phyloP scores from a whole-genome alignment of 441 rosid genomes.

The Pelargonium fulgidum region DNA sequence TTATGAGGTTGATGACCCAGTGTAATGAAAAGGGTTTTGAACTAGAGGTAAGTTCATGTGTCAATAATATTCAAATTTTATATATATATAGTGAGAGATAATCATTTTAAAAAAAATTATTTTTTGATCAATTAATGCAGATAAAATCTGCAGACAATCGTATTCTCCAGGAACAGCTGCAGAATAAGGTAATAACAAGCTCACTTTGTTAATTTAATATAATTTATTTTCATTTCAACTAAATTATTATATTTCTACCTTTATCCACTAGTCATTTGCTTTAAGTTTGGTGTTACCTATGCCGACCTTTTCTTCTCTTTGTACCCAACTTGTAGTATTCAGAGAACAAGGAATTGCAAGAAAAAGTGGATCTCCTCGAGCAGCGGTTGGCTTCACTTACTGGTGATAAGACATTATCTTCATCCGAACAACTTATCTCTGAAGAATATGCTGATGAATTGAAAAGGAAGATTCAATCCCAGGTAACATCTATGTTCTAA shows the following conservation, averaged over 20 bases:
- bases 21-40: conserved; percentile 91
- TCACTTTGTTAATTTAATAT: background rate
- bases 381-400: conserved; percentile 45
- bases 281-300: conserved; percentile 9
- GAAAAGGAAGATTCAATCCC: conserved; percentile 66
- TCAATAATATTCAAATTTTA: conserved; percentile 2
- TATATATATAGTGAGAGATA: conserved; percentile 1
- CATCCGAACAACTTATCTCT: conserved; percentile 35
- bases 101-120: conserved; percentile 17
- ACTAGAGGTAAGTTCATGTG: conserved; percentile 61
- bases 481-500: conserved; percentile 39
- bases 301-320: conserved; percentile 6
- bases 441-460: conserved; percentile 56
- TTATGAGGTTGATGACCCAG: conserved; percentile 80
- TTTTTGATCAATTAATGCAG: conserved; percentile 39
- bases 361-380: conserved; percentile 61
- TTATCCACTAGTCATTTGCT: conserved; percentile 5
- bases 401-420: conserved; percentile 33
- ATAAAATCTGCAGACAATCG: conserved; percentile 92
- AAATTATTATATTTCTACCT: background rate
- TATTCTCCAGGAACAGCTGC: conserved; percentile 88
- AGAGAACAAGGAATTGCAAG: conserved; percentile 74
- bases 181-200: conserved; percentile 51
- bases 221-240: conserved; percentile 5
- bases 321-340: conserved; percentile 44